Evolutionary conservation across 2,329 filamentous ascomycete species (phyloP).

Genomic region (Pyrenochaeta sp.): DNA sequence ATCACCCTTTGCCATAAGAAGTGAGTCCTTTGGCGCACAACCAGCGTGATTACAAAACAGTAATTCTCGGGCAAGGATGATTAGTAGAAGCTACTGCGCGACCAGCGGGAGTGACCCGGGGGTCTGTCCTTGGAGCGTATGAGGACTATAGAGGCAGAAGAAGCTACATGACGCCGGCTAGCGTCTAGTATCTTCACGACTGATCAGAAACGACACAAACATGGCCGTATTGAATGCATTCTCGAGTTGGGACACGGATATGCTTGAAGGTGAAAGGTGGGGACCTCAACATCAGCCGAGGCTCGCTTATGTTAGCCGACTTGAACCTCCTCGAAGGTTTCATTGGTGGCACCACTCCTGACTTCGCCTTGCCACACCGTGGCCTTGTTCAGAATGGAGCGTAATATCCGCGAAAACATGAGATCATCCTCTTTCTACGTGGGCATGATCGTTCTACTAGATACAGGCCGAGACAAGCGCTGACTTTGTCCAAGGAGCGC

Average conservation of each 20-base stretch:
- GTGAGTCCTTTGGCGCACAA: slow-evolving; percentile 4
- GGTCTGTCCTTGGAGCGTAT: no score
- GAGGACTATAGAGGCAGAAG: neutral
- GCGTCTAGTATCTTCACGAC: no score
- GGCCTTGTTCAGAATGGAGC: no score
- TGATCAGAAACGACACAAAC: neutral
- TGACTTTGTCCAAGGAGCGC: no score
- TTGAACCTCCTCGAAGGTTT: no score
- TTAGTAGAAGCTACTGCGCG: slow-evolving; percentile 19
- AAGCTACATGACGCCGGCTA: neutral
- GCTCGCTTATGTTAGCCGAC: neutral
- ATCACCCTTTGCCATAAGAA: slow-evolving; percentile 8
- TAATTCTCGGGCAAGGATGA: slow-evolving; percentile 16
- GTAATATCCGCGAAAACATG: no score
- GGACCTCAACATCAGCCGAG: neutral
- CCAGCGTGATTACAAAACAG: slow-evolving; percentile 41
- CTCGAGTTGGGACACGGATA: neutral
- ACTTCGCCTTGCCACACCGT: no score
- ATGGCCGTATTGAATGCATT: neutral
- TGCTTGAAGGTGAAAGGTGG: neutral
- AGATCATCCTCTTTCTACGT: no score
- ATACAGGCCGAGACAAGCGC: no score
- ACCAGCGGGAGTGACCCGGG: neutral
- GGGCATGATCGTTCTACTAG: no score
- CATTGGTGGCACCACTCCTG: no score